Evolutionary conservation across 2,329 filamentous ascomycete genomes (phyloP).

Genomic region (Paracorniculantispora psalliotae): DNA sequence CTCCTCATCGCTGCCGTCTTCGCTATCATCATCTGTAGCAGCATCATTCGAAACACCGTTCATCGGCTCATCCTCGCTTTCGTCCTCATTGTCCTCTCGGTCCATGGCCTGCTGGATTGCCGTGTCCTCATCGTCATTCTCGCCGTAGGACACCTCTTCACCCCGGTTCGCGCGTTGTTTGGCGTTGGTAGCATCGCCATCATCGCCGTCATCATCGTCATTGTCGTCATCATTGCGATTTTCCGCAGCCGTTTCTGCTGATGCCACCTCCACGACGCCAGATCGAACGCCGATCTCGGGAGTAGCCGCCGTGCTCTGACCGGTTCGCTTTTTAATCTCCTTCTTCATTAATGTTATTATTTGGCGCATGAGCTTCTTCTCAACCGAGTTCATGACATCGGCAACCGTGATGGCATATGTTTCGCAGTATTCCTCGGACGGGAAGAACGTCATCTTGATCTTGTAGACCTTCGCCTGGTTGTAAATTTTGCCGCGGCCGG

Average conservation of each 20-base stretch:
- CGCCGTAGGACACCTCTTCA: conserved; percentile 83
- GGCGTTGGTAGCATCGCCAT: conserved; percentile 69
- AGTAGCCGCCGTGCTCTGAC: conserved; percentile 59
- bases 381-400: conserved; percentile 76
- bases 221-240: conserved; percentile 37
- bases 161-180: conserved; percentile 72
- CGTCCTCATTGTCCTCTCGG: conserved; percentile 53
- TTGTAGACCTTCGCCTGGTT: conserved; percentile 78
- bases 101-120: conserved; percentile 62
- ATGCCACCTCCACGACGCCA: conserved; percentile 49
- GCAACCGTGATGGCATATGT: conserved; percentile 77
- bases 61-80: conserved; percentile 42
- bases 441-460: conserved; percentile 78
- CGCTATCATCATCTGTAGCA: conserved; percentile 35
- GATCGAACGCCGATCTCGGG: conserved; percentile 63
- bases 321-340: conserved; percentile 72
- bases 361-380: conserved; percentile 69
- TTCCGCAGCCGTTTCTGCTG: conserved; percentile 1
- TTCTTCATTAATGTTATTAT: conserved; percentile 66
- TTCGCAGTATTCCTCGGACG: conserved; percentile 72
- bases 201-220: conserved; percentile 67
- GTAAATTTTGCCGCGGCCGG: conserved; percentile 65
- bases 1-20: conserved; percentile 32
- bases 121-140: conserved; percentile 87
- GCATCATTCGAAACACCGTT: conserved; percentile 25